phyloP scores from a whole-genome alignment of 192 early-diverging fungal species.

The Pecoramyces ruminantium region DNA sequence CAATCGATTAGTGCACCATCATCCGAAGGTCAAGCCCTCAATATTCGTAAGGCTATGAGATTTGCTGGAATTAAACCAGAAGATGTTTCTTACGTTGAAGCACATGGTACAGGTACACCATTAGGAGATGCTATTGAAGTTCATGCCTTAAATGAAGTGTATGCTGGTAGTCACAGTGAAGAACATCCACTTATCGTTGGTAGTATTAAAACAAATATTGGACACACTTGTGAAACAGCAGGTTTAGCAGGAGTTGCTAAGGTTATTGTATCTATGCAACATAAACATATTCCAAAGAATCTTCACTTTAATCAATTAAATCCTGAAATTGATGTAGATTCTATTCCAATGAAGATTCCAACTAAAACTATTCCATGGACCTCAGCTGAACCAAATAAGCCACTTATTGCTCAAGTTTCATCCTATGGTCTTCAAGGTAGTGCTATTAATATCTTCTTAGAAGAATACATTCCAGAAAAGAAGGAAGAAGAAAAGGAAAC shows the following conservation, averaged over 20 bases:
- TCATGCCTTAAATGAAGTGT: not conserved
- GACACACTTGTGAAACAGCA: slow-evolving; percentile 1
- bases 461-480: not conserved
- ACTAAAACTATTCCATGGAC: slow-evolving; percentile 4
- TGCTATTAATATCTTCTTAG: slow-evolving; percentile 10
- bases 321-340: slow-evolving; percentile 7
- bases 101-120: slow-evolving; percentile 4
- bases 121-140: slow-evolving; percentile 1
- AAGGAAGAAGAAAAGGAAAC: too few species aligned
- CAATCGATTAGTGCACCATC: too few species aligned
- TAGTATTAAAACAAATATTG: too few species aligned
- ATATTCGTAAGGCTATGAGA: not conserved
- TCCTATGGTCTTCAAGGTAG: slow-evolving; percentile 11
- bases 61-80: not conserved
- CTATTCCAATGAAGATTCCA: slow-evolving; percentile 6
- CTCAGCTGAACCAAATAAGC: not conserved
- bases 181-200: slow-evolving; percentile 1
- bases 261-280: slow-evolving; percentile 9
- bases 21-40: too few species aligned
- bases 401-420: slow-evolving; percentile 5
- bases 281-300: slow-evolving; percentile 5
- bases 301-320: slow-evolving; percentile 8
- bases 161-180: not conserved
- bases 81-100: not conserved
- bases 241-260: slow-evolving; percentile 8